These are phyloP conservation scores for Metarhizium brunneum DNA, from an alignment of 2,329 filamentous ascomycete genomes.

Conservation along the genomic window DNA sequence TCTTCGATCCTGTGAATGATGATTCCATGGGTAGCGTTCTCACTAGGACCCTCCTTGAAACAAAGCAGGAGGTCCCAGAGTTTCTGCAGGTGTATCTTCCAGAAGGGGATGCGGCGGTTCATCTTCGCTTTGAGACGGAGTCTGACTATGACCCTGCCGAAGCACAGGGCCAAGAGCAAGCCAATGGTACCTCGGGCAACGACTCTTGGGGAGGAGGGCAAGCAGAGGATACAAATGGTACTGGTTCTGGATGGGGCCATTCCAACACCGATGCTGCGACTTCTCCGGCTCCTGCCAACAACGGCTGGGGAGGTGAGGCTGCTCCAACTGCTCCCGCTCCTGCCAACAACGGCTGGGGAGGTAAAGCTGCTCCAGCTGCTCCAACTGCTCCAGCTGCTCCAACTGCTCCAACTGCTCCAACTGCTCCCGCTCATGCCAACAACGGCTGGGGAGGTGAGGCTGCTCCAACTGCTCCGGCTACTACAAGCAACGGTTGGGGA, in stretches of 20 bases:
- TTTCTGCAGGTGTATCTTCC: conserved; percentile 63
- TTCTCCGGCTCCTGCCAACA: not conserved
- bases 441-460: too few relatives aligned
- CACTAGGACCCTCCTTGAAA: conserved; percentile 75
- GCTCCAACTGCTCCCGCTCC: not conserved
- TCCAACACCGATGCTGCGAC: not conserved
- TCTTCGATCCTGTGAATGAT: conserved; percentile 68
- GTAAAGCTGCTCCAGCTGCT: not conserved
- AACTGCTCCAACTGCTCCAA: not conserved
- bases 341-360: not conserved
- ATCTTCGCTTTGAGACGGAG: conserved; percentile 47
- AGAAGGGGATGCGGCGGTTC: conserved; percentile 35
- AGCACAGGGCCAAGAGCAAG: not conserved
- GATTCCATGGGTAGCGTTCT: conserved; percentile 63
- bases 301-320: not conserved
- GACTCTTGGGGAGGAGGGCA: conserved; percentile 3
- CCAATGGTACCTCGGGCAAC: conserved; percentile 3
- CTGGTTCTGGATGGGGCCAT: conserved; percentile 4
- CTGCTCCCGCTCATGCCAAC: not conserved
- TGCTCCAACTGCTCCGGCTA: not conserved
- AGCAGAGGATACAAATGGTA: not conserved
- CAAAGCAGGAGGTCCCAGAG: conserved; percentile 67
- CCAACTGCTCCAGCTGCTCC: not conserved
- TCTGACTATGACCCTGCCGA: conserved; percentile 40
- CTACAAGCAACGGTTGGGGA: not conserved